phyloP scores from a whole-genome alignment of 2,329 filamentous ascomycete species.

The Cordyceps cateniannulata region DNA sequence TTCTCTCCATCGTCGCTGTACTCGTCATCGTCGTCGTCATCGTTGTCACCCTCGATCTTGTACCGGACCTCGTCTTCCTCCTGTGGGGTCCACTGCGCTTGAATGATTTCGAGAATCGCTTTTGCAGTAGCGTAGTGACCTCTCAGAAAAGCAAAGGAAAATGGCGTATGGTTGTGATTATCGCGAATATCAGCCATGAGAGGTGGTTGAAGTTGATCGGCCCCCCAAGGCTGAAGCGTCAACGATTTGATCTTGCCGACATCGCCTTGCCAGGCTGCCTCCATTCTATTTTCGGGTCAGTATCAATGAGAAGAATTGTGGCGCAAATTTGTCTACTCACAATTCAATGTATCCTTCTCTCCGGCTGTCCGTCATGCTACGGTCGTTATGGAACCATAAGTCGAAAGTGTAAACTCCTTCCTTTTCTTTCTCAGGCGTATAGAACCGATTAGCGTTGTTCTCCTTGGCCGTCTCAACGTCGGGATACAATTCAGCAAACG shows the following conservation, averaged over 20 bases:
- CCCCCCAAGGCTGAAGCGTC: slow-evolving; percentile 54
- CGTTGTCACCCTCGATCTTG: slow-evolving; percentile 35
- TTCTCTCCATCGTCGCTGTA: slow-evolving; percentile 26
- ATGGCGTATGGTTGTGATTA: slow-evolving; percentile 45
- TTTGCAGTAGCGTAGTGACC: slow-evolving; percentile 59
- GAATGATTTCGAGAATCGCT: slow-evolving; percentile 62
- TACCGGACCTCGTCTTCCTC: slow-evolving; percentile 47
- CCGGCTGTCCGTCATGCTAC: slow-evolving; percentile 48
- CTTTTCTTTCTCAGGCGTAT: slow-evolving; percentile 15
- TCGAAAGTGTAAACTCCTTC: slow-evolving; percentile 38
- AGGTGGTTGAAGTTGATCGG: slow-evolving; percentile 47
- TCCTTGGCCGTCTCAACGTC: slow-evolving; percentile 29
- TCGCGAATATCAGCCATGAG: slow-evolving; percentile 59
- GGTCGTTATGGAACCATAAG: slow-evolving; percentile 47
- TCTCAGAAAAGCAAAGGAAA: slow-evolving; percentile 60
- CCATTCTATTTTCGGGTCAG: slow-evolving; percentile 38
- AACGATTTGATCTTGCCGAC: slow-evolving; percentile 57
- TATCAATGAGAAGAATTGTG: not conserved
- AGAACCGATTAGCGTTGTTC: slow-evolving; percentile 4
- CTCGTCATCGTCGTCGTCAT: slow-evolving; percentile 32
- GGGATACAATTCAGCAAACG: slow-evolving; percentile 59
- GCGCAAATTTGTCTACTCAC: slow-evolving; percentile 32
- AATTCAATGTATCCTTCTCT: slow-evolving; percentile 56
- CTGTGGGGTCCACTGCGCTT: slow-evolving; percentile 58
- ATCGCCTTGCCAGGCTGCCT: slow-evolving; percentile 69